phyloP scores from a whole-genome alignment of 2,329 filamentous ascomycete species.

The Endoconidiophora laricicola region DNA sequence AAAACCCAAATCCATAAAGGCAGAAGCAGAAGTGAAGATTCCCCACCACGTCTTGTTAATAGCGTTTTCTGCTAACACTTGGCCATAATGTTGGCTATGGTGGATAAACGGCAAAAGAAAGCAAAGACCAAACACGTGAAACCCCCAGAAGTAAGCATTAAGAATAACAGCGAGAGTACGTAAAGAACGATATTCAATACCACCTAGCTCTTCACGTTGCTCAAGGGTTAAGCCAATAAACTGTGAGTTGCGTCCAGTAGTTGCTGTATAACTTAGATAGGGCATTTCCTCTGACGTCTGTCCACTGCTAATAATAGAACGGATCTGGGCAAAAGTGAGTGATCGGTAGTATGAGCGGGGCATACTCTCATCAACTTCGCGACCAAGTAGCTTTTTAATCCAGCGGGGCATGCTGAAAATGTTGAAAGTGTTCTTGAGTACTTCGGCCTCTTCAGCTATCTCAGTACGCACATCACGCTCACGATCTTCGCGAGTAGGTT shows the following conservation, averaged over 20 bases:
- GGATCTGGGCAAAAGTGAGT: slow-evolving; percentile 7
- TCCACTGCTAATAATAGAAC: slow-evolving; percentile 7
- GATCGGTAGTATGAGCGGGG: slow-evolving; percentile 5
- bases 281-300: slow-evolving; percentile 41
- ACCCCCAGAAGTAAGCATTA: slow-evolving; percentile 65
- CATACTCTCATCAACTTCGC: slow-evolving; percentile 5
- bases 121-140: slow-evolving; percentile 59
- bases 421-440: slow-evolving; percentile 18
- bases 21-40: slow-evolving; percentile 71
- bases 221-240: slow-evolving; percentile 80
- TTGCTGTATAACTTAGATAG: slow-evolving; percentile 88
- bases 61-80: slow-evolving; percentile 43
- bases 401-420: slow-evolving; percentile 11
- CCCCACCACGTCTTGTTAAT: slow-evolving; percentile 73
- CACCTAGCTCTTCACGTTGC: slow-evolving; percentile 85
- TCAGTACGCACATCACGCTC: slow-evolving; percentile 15
- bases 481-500: slow-evolving; percentile 29
- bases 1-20: slow-evolving; percentile 91
- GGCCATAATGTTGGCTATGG: slow-evolving; percentile 42
- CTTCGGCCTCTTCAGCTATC: slow-evolving; percentile 23
- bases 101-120: slow-evolving; percentile 70
- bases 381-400: slow-evolving; percentile 6
- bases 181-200: slow-evolving; percentile 86
- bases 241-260: slow-evolving; percentile 79
- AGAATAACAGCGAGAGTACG: slow-evolving; percentile 72